Evolutionary conservation across 2,329 filamentous ascomycete genomes (phyloP).

Genomic region (Neurospora sp.): DNA sequence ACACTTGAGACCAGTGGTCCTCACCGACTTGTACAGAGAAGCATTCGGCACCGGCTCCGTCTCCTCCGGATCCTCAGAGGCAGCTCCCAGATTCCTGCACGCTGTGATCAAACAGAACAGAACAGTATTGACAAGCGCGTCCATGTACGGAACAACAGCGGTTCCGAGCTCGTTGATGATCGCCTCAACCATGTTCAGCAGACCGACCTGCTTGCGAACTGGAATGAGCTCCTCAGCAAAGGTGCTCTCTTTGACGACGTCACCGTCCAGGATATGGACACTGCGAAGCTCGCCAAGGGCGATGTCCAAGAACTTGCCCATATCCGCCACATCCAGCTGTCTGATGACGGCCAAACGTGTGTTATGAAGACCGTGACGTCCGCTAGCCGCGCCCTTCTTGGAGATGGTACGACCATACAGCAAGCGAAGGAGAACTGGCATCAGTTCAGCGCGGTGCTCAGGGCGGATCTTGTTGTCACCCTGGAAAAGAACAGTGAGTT

Average conservation of each 20-base stretch:
- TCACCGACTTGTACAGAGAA: slow-evolving; percentile 56
- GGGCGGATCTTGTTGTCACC: slow-evolving; percentile 62
- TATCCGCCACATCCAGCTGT: slow-evolving; percentile 62
- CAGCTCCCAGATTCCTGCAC: slow-evolving; percentile 36
- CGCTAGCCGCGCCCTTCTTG: slow-evolving; percentile 65
- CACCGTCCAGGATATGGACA: slow-evolving; percentile 46
- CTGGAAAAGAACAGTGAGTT: slow-evolving; percentile 81
- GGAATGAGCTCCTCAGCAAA: slow-evolving; percentile 53
- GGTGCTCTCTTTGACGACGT: slow-evolving; percentile 37
- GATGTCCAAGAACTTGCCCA: slow-evolving; percentile 75
- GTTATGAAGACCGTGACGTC: slow-evolving; percentile 70
- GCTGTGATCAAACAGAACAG: slow-evolving; percentile 72
- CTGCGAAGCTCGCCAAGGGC: slow-evolving; percentile 61
- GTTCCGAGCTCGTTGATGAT: slow-evolving; percentile 77
- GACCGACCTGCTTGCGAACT: slow-evolving; percentile 74
- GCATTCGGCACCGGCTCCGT: slow-evolving; percentile 34
- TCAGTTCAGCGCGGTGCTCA: slow-evolving; percentile 62
- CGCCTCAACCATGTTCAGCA: slow-evolving; percentile 83
- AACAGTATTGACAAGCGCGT: slow-evolving; percentile 63
- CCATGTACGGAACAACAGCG: slow-evolving; percentile 58
- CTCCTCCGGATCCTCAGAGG: slow-evolving; percentile 28
- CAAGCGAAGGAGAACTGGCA: slow-evolving; percentile 79
- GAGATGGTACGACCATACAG: slow-evolving; percentile 86
- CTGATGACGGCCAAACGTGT: slow-evolving; percentile 74
- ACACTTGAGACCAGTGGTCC: slow-evolving; percentile 72